A percentile compares a stretch with the other conserved stretches of the same genome.
phyloP scores from a whole-genome alignment of 2,329 filamentous ascomycete species.

The Sodiomyces alkalinus region DNA sequence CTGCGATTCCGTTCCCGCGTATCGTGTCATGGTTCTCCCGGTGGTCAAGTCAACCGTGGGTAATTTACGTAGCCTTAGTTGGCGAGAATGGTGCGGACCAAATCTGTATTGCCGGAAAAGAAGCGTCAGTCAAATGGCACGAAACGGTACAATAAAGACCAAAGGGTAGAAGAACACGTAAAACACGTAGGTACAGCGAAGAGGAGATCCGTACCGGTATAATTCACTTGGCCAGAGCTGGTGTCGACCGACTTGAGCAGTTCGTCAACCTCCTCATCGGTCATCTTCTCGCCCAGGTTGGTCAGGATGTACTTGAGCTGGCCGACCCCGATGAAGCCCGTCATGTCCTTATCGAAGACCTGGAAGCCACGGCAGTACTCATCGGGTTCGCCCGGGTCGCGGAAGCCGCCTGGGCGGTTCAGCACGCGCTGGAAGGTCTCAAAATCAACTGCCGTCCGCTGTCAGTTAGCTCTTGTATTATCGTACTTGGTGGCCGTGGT shows the following conservation, averaged over 20 bases:
- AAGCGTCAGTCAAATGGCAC: conserved; percentile 3
- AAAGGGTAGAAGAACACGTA: background rate
- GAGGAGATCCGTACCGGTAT: conserved; percentile 56
- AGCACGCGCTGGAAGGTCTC: conserved; percentile 94
- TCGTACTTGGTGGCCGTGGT: too few species aligned
- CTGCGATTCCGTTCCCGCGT: too few species aligned
- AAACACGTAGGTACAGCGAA: too few species aligned
- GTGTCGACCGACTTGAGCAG: conserved; percentile 96
- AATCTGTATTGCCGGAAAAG: conserved; percentile 49
- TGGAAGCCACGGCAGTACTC: conserved; percentile 98
- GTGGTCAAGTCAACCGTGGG: too few species aligned
- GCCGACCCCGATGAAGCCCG: conserved; percentile 91
- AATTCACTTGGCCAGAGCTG: conserved; percentile 92
- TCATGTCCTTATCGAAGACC: conserved; percentile 98
- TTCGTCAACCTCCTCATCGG: conserved; percentile 96
- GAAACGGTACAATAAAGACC: background rate
- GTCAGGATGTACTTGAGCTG: conserved; percentile 97
- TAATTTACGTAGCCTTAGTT: too few species aligned
- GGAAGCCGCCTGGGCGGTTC: conserved; percentile 95
- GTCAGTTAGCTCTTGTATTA: too few species aligned
- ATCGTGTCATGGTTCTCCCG: too few species aligned
- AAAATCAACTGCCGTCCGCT: conserved; percentile 84
- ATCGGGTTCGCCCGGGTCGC: conserved; percentile 91
- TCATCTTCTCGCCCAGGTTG: conserved; percentile 98
- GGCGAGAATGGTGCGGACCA: conserved; percentile 74